Base-by-base conservation (phyloP, 2,329 filamentous ascomycete genomes). In the Neofusicoccum sp. region DNA sequence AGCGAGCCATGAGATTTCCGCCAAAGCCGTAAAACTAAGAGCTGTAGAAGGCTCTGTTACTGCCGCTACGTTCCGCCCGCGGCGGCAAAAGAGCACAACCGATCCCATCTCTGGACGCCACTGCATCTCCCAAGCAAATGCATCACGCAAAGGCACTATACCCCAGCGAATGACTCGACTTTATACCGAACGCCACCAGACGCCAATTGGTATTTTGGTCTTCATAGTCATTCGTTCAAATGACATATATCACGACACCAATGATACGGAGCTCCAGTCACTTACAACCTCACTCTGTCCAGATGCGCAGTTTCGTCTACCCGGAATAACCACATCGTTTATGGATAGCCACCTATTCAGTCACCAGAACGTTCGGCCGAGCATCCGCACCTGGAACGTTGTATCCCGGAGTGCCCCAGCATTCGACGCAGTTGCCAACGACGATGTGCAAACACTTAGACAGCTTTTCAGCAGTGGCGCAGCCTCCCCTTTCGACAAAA, bases 211-310 rank as follows among this genome's bases (percentile, higher is more conserved):
- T 3, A 11, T 7, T 5, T 9, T 53, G 12, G 11, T 28, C 8
- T 40, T 53, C 16, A 40, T 4, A 11, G 24, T 40, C 0, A 16
- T 28, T 4, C 48, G 34, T 2, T 40, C 24, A 14, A 20, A 9
- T 0, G 20, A 11, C 8, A 1, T 1, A 7, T 3, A 14, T 0
- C 2, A 40, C 1, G 12, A 20, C 12, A 6, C 24, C 1, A 4
- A 8, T 16, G 2, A 16, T 1, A 30, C 31, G 4, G 20, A 40
- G 3, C 16, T 53, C 3, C 20, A 30, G 5, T 53, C 48, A 3
- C 11, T 41, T 2, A 16, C 20, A 3, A 53, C 40, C 34, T 40
- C 34, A 0, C 28, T 53, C 14, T 40, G 6, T 24, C 48, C 48
- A 1, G 6, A 6, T 0, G 7, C 24, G 9, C 20, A 20, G 4